Percentiles rank a stretch among this genome's conserved stretches.
phyloP scores from a whole-genome alignment of 2,329 filamentous ascomycete genomes.

The Dryadomyces quercivorus region DNA sequence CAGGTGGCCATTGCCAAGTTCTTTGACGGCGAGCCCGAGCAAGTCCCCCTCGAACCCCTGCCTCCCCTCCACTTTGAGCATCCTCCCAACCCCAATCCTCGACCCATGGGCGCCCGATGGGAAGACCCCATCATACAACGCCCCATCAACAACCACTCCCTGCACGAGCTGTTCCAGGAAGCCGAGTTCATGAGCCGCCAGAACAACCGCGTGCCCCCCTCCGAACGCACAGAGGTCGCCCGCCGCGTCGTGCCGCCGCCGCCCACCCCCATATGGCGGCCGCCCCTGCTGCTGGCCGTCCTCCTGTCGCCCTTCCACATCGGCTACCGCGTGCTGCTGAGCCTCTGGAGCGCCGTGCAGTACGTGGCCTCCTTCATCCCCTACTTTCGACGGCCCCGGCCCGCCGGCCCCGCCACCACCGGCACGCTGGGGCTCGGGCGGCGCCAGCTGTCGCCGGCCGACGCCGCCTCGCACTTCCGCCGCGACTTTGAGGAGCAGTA shows the following conservation, averaged over 20 bases:
- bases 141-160: not conserved
- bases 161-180: not conserved
- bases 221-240: slow-evolving; percentile 48
- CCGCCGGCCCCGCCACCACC: slow-evolving; percentile 21
- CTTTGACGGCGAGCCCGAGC: slow-evolving; percentile 87
- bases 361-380: slow-evolving; percentile 75
- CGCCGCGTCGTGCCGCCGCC: slow-evolving; percentile 74
- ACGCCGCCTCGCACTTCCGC: slow-evolving; percentile 79
- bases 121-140: not conserved
- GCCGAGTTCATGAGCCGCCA: not conserved
- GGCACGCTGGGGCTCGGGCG: slow-evolving; percentile 43
- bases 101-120: not conserved
- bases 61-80: not conserved
- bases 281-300: slow-evolving; percentile 65
- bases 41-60: slow-evolving; percentile 49
- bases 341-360: slow-evolving; percentile 59
- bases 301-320: slow-evolving; percentile 73
- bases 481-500: slow-evolving; percentile 95
- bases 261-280: slow-evolving; percentile 48
- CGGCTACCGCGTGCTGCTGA: slow-evolving; percentile 59
- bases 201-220: not conserved
- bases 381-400: slow-evolving; percentile 33
- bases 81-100: slow-evolving; percentile 12
- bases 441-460: slow-evolving; percentile 67
- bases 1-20: slow-evolving; percentile 95